Evolutionary conservation across 208 protist species (phyloP), one percentile per base, ranked within the genome.

Genomic region (Porcisia deanei): DNA sequence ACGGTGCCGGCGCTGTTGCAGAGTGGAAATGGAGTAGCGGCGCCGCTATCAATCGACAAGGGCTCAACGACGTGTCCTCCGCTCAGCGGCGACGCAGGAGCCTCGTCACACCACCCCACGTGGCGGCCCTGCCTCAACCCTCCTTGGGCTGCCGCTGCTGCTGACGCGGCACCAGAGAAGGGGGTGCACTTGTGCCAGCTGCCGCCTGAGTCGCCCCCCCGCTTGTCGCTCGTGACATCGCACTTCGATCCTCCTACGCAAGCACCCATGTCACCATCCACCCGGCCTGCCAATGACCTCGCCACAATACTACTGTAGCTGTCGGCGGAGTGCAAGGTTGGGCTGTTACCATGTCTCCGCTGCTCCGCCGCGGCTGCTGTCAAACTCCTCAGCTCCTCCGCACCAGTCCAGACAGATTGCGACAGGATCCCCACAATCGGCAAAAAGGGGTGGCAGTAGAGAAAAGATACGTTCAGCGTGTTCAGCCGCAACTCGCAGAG

Each of bases 381-480:
- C 16, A 52, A 20, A 20, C 18, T 71, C 63, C 1, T 49, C 55
- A 45, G 37, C 54, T 30, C 39, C 20, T 52, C 45, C 3, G 25
- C 67, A 37, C 54, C 61, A 10, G 59, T 4, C 79, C 77, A 80
- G 53, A 74, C 75, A 39, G 80, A 78, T 67, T 86, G 83, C 10
- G 85, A 81, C 34, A 97, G 74, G 25, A 85, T 81, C 10, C 85
- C 89, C 20, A 97, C 78, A 47, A 95, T 54, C 14, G 88, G 91
- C 30, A 94, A 66, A 63, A 90, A 87, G 2, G 93, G 91, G 75
- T 97, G 93, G 73, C 93, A 97, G 58, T 93, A 93, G 1, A 93
- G 67, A 64, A 92, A 92, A 30, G 79, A 77, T 16, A 81, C 72
- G 57, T 71, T 78, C 34, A 30, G 64, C 18, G 58, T 76, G 52